Evolutionary conservation across 129 eudicot genomes (phyloP).

Genomic region (Centella asiatica): DNA sequence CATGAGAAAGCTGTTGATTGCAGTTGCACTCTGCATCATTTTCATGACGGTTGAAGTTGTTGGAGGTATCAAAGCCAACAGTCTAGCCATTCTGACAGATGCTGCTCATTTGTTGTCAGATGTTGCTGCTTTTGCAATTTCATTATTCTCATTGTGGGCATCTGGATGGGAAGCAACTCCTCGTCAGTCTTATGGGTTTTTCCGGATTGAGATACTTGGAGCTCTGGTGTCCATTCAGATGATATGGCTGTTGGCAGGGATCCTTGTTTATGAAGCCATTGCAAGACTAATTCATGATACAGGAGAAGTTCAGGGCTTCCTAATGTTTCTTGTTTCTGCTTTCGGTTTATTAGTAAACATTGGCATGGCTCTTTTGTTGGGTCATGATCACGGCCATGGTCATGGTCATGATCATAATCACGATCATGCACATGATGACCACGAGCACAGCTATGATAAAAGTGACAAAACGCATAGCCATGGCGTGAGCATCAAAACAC

Average conservation of each 20-base stretch:
- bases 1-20: conserved; percentile 46
- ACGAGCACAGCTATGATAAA: conserved; percentile 27
- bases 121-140: conserved; percentile 74
- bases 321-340: conserved; percentile 55
- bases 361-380: conserved; percentile 44
- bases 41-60: conserved; percentile 54
- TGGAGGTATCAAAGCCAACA: conserved; percentile 61
- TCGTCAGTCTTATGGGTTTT: conserved; percentile 59
- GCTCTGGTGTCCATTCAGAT: conserved; percentile 60
- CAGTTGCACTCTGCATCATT: conserved; percentile 36
- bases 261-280: conserved; percentile 58
- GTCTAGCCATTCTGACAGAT: conserved; percentile 65
- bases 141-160: conserved; percentile 61
- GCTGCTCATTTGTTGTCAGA: conserved; percentile 71
- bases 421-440: conserved; percentile 5
- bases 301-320: conserved; percentile 51
- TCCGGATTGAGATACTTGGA: conserved; percentile 65
- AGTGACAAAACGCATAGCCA: conserved; percentile 29
- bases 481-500: conserved; percentile 38
- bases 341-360: conserved; percentile 56
- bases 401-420: conserved; percentile 35
- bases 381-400: conserved; percentile 44
- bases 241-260: conserved; percentile 62
- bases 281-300: conserved; percentile 35
- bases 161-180: conserved; percentile 75